phyloP scores from a whole-genome alignment of 2,329 filamentous ascomycete species.

The Septoria linicola region DNA sequence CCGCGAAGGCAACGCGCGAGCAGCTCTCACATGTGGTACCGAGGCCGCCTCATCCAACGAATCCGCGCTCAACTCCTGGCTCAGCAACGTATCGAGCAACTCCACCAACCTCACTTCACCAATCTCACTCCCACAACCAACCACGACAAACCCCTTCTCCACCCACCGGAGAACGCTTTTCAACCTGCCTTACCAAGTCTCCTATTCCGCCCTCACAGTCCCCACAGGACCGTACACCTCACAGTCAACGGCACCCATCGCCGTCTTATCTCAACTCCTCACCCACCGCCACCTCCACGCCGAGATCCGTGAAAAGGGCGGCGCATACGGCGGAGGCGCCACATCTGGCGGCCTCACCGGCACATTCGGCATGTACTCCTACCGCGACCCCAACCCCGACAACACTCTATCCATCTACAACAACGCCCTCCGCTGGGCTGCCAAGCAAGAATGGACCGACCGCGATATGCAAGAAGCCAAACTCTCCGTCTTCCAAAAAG shows the following conservation, averaged over 20 bases:
- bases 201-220: conserved; percentile 81
- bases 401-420: conserved; percentile 85
- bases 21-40: conserved; percentile 79
- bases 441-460: conserved; percentile 75
- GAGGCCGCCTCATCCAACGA: conserved; percentile 72
- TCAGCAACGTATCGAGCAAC: conserved; percentile 44
- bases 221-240: conserved; percentile 82
- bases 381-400: conserved; percentile 90
- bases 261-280: conserved; percentile 84
- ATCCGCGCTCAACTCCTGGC: conserved; percentile 67
- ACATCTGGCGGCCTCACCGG: conserved; percentile 78
- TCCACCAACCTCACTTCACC: conserved; percentile 14
- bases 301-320: conserved; percentile 96
- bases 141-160: conserved; percentile 35
- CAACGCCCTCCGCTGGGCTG: conserved; percentile 78
- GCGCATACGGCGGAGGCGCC: conserved; percentile 90
- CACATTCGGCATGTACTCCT: conserved; percentile 91
- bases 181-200: conserved; percentile 93
- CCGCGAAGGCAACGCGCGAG: conserved; percentile 62
- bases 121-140: background rate
- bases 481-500: conserved; percentile 84
- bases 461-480: conserved; percentile 94
- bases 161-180: conserved; percentile 71
- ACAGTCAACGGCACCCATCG: conserved; percentile 72
- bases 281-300: conserved; percentile 97